phyloP scores from a whole-genome alignment of 441 rosid genomes.

The Mallotus japonicus region DNA sequence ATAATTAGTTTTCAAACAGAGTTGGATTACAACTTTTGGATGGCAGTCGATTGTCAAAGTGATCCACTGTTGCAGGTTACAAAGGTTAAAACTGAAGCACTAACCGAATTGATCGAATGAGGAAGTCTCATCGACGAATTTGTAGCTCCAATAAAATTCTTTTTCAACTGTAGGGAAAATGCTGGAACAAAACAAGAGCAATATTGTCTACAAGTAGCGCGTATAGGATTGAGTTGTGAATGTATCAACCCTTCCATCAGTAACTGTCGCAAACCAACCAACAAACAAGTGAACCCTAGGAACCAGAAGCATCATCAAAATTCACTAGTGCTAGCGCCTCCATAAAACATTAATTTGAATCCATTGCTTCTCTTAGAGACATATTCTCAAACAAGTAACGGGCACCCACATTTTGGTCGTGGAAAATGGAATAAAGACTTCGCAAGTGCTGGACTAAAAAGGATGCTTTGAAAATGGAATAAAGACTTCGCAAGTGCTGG shows the following conservation, averaged over 20 bases:
- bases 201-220: constrained; percentile 31
- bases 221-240: constrained; percentile 50
- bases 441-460: constrained; percentile 61
- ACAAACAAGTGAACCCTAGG: background rate
- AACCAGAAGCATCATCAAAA: background rate
- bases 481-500: no score
- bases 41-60: constrained; percentile 48
- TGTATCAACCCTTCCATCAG: constrained; percentile 65
- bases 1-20: background rate
- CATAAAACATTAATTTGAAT: no score
- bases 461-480: no score
- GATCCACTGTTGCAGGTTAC: constrained; percentile 38
- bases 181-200: constrained; percentile 32
- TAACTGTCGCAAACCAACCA: constrained; percentile 33
- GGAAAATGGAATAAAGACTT: constrained; percentile 24
- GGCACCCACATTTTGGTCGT: no score
- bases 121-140: constrained; percentile 37
- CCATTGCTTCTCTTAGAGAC: no score
- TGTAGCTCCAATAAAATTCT: constrained; percentile 24
- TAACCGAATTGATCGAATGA: constrained; percentile 39
- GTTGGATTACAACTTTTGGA: constrained; percentile 74
- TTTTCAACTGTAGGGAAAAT: constrained; percentile 32
- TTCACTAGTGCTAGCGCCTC: no score
- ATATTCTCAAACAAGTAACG: no score
- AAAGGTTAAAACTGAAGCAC: constrained; percentile 53